Percentiles rank a stretch among this genome's conserved stretches.
Evolutionary conservation across 2,329 filamentous ascomycete species (phyloP).

Genomic region (Hypomyces perniciosus): DNA sequence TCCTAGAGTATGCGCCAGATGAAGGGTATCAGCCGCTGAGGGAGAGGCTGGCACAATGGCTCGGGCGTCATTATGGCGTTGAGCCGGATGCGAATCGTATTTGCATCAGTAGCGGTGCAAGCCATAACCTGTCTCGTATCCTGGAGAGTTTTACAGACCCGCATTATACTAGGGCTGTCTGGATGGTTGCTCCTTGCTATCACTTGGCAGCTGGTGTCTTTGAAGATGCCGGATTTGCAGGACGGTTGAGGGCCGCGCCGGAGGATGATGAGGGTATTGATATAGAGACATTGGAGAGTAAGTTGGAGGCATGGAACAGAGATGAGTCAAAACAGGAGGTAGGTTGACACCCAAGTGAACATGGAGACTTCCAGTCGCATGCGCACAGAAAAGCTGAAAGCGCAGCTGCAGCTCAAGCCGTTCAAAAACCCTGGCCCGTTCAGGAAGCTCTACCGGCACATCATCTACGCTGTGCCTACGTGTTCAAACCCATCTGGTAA

Average conservation of each 20-base stretch:
- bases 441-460: constrained; percentile 75
- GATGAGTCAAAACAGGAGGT: constrained; percentile 14
- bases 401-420: constrained; percentile 26
- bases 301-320: constrained; percentile 25
- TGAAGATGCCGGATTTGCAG: constrained; percentile 68
- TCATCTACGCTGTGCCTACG: constrained; percentile 84
- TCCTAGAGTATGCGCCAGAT: constrained; percentile 76
- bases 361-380: not conserved
- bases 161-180: constrained; percentile 65
- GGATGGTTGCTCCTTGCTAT: constrained; percentile 78
- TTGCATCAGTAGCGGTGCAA: constrained; percentile 78
- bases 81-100: constrained; percentile 52
- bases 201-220: constrained; percentile 83
- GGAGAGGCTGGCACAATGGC: constrained; percentile 62
- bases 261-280: constrained; percentile 77
- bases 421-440: constrained; percentile 51
- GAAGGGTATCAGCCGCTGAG: constrained; percentile 66
- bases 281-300: constrained; percentile 42
- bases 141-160: constrained; percentile 78
- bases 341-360: constrained; percentile 3
- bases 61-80: constrained; percentile 54
- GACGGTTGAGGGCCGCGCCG: constrained; percentile 60
- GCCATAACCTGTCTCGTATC: constrained; percentile 72
- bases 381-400: not conserved
- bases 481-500: constrained; percentile 84